Evolutionary conservation across 2,329 filamentous ascomycete genomes (phyloP), one percentile per base, ranked within the genome.

Genomic region (Mycocentrospora acerina): DNA sequence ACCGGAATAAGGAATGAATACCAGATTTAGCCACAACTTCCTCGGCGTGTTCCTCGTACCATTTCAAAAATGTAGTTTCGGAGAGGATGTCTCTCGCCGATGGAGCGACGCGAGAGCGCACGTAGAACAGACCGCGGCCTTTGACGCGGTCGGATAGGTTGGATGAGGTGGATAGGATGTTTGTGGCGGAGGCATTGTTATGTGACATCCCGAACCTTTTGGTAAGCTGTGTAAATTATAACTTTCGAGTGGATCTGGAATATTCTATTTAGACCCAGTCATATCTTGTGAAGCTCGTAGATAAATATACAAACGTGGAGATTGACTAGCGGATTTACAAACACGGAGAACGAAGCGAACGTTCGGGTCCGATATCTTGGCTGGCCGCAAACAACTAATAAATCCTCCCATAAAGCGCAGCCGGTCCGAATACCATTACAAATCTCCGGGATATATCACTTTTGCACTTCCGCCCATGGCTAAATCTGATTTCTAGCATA

Each of bases 1-100:
- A 30, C 29, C 29, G 29, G 29, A 30, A 30, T 9, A 30, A 16
- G 11, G 52, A 59, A 14, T 55, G 42, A 22, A 71, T 61, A 16
- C 63, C 62, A 19, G 51, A 56, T 2, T 60, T 69, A 16, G 43
- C 37, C 5, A 69, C 41, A 16, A 70, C 59, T 37, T 70, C 66
- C 12, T 63, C 45, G 24, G 70, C 69, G 45, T 71, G 68, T 24
- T 67, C 65, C 13, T 67, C 50, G 46, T 70, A 70, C 68, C 68
- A 71, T 31, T 56, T 48, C 27, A 67, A 37, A 33, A 57, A 70
- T 7, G 53, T 54, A 9, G 47, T 17, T 34, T 66, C 60, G 36
- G 53, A 41, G 32, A 70, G 57, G 48, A 53, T 35, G 63, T 62
- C 29, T 50, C 56, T 35, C 65, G 62, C 44, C 64, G 40, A 10